Conservation (phyloP, 208 protist genomes). For the Acanthamoeba lugdunensis region DNA sequence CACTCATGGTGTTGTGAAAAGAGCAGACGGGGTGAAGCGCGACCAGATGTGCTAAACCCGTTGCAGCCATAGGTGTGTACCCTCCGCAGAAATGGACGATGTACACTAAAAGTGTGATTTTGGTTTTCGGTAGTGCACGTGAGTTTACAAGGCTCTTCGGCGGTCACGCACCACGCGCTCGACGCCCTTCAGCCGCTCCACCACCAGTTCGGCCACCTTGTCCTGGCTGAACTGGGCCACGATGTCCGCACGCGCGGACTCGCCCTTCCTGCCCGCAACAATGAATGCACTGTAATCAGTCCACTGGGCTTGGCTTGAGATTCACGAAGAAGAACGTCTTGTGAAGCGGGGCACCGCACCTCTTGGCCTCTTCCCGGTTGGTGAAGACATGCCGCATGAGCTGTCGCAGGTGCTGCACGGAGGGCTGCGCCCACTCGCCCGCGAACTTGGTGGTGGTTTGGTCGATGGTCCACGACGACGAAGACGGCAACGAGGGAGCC, state of each 20-base stretch:
- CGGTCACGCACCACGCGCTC: neutral
- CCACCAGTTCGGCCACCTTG: slow-evolving; percentile 36
- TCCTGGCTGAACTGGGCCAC: slow-evolving; percentile 1
- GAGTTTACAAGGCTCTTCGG: neutral
- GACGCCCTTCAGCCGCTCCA: neutral
- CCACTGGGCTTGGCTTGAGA: neutral
- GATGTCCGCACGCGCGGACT: slow-evolving; percentile 46
- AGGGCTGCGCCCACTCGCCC: slow-evolving; percentile 64
- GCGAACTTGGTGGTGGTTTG: slow-evolving; percentile 20
- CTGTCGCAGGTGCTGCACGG: slow-evolving; percentile 48
- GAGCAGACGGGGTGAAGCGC: too few species aligned
- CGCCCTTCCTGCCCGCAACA: neutral
- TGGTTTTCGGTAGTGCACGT: too few species aligned
- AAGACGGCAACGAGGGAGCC: neutral
- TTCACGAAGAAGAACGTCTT: neutral
- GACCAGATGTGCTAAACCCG: too few species aligned
- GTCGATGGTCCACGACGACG: neutral
- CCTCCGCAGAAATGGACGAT: too few species aligned
- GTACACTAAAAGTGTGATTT: too few species aligned
- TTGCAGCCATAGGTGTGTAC: too few species aligned
- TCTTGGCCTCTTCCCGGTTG: slow-evolving; percentile 63
- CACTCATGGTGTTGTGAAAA: too few species aligned
- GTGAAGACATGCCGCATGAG: slow-evolving; percentile 67
- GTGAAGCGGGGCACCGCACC: neutral
- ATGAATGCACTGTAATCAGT: neutral